Conservation (phyloP, 768 basidiomycete genomes). For the Imleria badia region DNA sequence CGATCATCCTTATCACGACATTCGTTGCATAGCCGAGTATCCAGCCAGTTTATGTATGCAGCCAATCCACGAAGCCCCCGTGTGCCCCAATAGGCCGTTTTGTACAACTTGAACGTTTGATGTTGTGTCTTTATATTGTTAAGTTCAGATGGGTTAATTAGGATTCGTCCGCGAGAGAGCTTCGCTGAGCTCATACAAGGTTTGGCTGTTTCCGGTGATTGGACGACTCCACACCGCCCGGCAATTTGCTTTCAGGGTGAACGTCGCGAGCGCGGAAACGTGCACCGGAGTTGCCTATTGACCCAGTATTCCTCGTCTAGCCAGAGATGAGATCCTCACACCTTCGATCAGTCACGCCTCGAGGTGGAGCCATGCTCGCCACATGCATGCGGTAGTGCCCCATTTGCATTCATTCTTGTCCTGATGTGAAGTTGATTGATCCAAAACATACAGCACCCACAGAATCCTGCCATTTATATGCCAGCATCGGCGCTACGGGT, state of each 20-base stretch:
- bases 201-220: slow-evolving; percentile 26
- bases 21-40: slow-evolving; percentile 9
- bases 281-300: slow-evolving; percentile 22
- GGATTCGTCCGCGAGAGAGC: slow-evolving; percentile 11
- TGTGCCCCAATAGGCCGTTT: slow-evolving; percentile 8
- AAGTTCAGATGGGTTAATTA: slow-evolving; percentile 27
- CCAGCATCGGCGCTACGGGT: slow-evolving; percentile 22
- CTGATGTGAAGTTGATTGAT: slow-evolving; percentile 21
- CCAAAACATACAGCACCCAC: slow-evolving; percentile 21
- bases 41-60: slow-evolving; percentile 1
- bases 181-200: slow-evolving; percentile 34
- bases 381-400: slow-evolving; percentile 30
- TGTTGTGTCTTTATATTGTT: slow-evolving; percentile 7
- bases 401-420: slow-evolving; percentile 32
- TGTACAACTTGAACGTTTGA: slow-evolving; percentile 7
- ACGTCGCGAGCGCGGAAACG: slow-evolving; percentile 11
- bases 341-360: slow-evolving; percentile 36
- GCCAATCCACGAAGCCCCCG: slow-evolving; percentile 8
- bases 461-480: slow-evolving; percentile 23
- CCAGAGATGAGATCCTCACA: slow-evolving; percentile 31
- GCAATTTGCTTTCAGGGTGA: slow-evolving; percentile 23
- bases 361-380: slow-evolving; percentile 34
- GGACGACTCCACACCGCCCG: slow-evolving; percentile 25
- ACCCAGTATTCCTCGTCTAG: slow-evolving; percentile 7
- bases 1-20: slow-evolving; percentile 12